These are phyloP conservation scores for Jasminum sambac DNA, from an alignment of 257 asterid species.

Conservation along the genomic window DNA sequence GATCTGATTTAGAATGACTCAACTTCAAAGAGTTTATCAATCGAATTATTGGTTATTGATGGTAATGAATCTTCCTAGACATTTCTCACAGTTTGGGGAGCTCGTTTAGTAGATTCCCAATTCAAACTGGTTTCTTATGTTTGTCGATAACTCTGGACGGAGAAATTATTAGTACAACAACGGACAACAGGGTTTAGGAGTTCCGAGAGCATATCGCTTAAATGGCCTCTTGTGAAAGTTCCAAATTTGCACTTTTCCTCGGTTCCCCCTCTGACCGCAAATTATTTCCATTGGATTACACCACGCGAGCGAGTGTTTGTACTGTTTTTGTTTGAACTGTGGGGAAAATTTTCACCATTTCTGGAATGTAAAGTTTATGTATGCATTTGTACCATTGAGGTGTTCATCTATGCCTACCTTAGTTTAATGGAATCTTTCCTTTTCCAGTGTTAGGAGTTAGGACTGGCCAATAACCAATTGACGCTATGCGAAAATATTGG, in stretches of 20 bases:
- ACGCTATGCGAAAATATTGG: neutral
- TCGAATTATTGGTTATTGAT: no score
- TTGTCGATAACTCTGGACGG: neutral
- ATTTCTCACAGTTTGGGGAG: neutral
- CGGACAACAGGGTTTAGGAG: neutral
- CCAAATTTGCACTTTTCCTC: neutral
- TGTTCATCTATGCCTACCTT: neutral
- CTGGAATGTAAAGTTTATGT: neutral
- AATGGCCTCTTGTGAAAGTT: neutral
- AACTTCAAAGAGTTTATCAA: no score
- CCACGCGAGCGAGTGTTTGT: neutral
- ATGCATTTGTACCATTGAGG: neutral
- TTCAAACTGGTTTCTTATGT: neutral
- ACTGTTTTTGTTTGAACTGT: neutral
- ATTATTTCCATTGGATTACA: neutral
- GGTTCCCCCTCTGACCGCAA: no score
- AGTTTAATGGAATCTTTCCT: neutral
- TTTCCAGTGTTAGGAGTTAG: neutral
- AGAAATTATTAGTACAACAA: neutral
- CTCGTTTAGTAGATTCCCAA: neutral
- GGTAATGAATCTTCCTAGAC: no score
- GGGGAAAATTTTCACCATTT: neutral
- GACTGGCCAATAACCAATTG: neutral
- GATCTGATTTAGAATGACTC: no score
- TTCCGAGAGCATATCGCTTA: neutral